phyloP scores from a whole-genome alignment of 2,329 filamentous ascomycete species.

The Beauveria bassiana region DNA sequence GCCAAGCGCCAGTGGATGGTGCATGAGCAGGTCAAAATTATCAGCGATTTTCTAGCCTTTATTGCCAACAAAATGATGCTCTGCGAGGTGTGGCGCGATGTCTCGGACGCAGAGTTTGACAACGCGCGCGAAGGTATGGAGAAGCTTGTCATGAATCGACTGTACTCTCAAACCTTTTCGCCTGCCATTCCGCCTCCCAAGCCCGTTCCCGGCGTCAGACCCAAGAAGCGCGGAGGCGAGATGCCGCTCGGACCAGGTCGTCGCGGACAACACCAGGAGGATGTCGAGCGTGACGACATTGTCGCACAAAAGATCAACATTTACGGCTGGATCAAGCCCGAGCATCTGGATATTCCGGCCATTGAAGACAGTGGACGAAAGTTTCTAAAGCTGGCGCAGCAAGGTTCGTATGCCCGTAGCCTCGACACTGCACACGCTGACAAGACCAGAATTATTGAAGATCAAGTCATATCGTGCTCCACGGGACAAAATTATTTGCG shows the following conservation, averaged over 20 bases:
- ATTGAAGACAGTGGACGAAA: slow-evolving; percentile 79
- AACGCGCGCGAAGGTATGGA: slow-evolving; percentile 99
- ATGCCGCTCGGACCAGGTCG: slow-evolving; percentile 70
- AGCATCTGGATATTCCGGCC: slow-evolving; percentile 85
- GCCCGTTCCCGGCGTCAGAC: slow-evolving; percentile 59
- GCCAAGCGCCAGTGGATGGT: slow-evolving; percentile 99
- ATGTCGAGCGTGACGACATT: slow-evolving; percentile 94
- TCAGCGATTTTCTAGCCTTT: slow-evolving; percentile 90
- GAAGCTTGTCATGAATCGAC: slow-evolving; percentile 96
- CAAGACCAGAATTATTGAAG: slow-evolving; percentile 71
- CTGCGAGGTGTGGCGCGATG: slow-evolving; percentile 93
- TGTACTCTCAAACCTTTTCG: slow-evolving; percentile 94
- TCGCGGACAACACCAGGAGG: slow-evolving; percentile 92
- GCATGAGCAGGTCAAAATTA: slow-evolving; percentile 98
- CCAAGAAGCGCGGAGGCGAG: slow-evolving; percentile 61
- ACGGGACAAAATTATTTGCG: slow-evolving; percentile 95
- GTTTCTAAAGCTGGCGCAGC: slow-evolving; percentile 82
- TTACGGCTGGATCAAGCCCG: slow-evolving; percentile 88
- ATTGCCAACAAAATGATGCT: slow-evolving; percentile 97
- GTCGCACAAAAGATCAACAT: slow-evolving; percentile 94
- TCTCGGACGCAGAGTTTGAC: slow-evolving; percentile 95
- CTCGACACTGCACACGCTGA: slow-evolving; percentile 9
- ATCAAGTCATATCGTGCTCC: slow-evolving; percentile 97
- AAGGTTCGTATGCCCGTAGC: slow-evolving; percentile 45
- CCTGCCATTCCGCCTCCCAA: slow-evolving; percentile 82